These are phyloP conservation scores for Podaxis pistillaris DNA, from an alignment of 768 basidiomycete genomes.

Conservation along the genomic window DNA sequence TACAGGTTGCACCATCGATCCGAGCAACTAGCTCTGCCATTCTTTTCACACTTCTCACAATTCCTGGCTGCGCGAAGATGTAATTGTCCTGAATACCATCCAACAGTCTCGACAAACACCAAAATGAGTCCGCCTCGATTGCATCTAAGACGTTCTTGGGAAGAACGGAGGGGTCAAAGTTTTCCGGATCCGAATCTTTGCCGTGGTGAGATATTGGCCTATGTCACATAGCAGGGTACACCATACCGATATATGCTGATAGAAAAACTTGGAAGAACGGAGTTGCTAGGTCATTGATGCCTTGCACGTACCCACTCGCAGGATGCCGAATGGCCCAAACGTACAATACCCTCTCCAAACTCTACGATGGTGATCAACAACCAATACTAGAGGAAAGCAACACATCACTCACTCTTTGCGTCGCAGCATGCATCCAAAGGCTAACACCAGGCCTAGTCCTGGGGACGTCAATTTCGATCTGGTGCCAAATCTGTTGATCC, in stretches of 20 bases:
- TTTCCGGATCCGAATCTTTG: conserved; percentile 87
- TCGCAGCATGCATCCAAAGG: conserved; percentile 87
- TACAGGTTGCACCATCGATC: conserved; percentile 63
- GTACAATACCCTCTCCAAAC: conserved; percentile 92
- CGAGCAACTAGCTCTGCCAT: conserved; percentile 93
- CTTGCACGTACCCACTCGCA: conserved; percentile 97
- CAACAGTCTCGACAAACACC: conserved; percentile 93
- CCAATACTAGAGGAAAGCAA: conserved; percentile 8
- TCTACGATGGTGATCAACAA: conserved; percentile 43
- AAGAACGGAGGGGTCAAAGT: conserved; percentile 77
- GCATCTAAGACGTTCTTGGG: conserved; percentile 73
- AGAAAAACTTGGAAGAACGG: conserved; percentile 99
- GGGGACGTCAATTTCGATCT: conserved; percentile 98
- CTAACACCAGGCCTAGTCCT: conserved; percentile 88
- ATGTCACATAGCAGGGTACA: background rate
- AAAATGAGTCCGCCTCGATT: conserved; percentile 96
- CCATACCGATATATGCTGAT: conserved; percentile 86
- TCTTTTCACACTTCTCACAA: conserved; percentile 87
- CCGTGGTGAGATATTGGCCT: conserved; percentile 9
- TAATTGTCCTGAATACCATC: conserved; percentile 99
- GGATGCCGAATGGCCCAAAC: conserved; percentile 99
- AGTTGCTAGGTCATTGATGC: conserved; percentile 97
- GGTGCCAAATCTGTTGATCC: conserved; percentile 99
- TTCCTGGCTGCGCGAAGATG: conserved; percentile 94
- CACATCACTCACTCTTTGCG: conserved; percentile 70